Evolutionary conservation across 179 eudicot genomes (phyloP).

Genomic region (Heliamphora pulchella): DNA sequence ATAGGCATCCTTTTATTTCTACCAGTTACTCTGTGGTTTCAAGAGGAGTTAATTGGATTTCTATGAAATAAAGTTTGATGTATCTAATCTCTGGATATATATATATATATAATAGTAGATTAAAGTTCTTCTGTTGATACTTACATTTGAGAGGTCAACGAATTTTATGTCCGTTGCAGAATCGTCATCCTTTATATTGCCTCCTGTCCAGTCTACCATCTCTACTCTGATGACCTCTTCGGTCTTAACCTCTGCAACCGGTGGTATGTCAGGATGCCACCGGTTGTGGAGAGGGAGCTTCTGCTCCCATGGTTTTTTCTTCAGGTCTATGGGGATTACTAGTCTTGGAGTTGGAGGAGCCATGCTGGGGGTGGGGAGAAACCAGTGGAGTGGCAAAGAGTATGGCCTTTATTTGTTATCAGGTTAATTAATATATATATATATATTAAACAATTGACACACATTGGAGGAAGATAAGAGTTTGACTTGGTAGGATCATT

Average conservation of each 20-base stretch:
- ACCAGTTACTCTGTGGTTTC: background rate
- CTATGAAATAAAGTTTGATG: background rate
- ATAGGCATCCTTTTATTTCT: background rate
- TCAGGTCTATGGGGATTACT: slow-evolving; percentile 54
- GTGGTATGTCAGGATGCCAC: slow-evolving; percentile 81
- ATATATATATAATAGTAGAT: background rate
- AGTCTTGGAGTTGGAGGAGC: slow-evolving; percentile 55
- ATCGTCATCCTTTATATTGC: slow-evolving; percentile 53
- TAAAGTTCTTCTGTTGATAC: slow-evolving; percentile 15
- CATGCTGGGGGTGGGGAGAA: slow-evolving; percentile 24
- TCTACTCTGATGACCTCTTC: slow-evolving; percentile 66
- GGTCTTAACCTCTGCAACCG: slow-evolving; percentile 62
- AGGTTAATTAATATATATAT: too few relatives aligned
- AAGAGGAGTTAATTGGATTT: background rate
- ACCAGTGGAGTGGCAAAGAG: slow-evolving; percentile 1
- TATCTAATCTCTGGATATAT: background rate
- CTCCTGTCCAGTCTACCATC: slow-evolving; percentile 89
- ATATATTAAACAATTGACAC: background rate
- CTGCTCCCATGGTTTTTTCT: slow-evolving; percentile 72
- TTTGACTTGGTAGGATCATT: slow-evolving; percentile 5
- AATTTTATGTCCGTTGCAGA: slow-evolving; percentile 68
- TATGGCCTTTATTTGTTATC: background rate
- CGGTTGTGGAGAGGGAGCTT: slow-evolving; percentile 74
- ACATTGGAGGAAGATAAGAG: background rate
- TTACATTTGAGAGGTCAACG: slow-evolving; percentile 70